phyloP scores from a whole-genome alignment of 2,329 filamentous ascomycete species.

The Fusarium fujikuroi region DNA sequence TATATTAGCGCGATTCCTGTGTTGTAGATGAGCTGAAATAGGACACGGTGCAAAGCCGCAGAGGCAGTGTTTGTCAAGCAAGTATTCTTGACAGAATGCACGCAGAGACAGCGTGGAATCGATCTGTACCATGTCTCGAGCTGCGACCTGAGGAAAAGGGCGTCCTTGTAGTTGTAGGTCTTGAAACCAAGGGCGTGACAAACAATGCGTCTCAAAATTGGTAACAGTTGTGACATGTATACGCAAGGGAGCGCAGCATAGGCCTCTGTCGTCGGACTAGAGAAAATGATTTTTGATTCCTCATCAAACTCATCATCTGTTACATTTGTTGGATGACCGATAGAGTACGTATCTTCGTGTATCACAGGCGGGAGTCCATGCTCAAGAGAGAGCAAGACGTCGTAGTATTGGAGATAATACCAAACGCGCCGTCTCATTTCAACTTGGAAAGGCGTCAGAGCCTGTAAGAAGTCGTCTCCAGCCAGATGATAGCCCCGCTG shows the following conservation, averaged over 20 bases:
- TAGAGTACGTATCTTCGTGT: not conserved
- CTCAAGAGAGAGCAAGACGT: slow-evolving; percentile 17
- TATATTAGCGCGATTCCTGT: slow-evolving; percentile 1
- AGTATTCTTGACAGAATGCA: not conserved
- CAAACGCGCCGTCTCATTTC: slow-evolving; percentile 26
- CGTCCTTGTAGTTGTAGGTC: not conserved
- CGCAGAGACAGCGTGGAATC: slow-evolving; percentile 6
- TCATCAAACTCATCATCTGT: slow-evolving; percentile 28
- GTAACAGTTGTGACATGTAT: slow-evolving; percentile 15
- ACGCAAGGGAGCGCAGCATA: not conserved
- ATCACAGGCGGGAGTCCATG: slow-evolving; percentile 8
- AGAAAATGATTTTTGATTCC: not conserved
- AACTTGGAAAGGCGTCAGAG: slow-evolving; percentile 6
- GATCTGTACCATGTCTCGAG: slow-evolving; percentile 21
- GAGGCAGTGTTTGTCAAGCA: not conserved
- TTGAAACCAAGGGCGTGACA: slow-evolving; percentile 13
- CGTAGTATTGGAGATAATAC: slow-evolving; percentile 25
- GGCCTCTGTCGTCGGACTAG: not conserved
- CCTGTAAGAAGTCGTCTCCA: not conserved
- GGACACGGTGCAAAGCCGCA: slow-evolving; percentile 9
- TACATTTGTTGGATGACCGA: not conserved
- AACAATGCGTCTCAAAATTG: slow-evolving; percentile 4
- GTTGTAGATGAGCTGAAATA: slow-evolving; percentile 26
- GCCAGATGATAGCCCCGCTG: slow-evolving; percentile 4
- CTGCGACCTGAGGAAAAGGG: not conserved